Evolutionary conservation across 139 green algal genomes (phyloP), one percentile per base, ranked within the genome.

Genomic region (Choricystis sp.): DNA sequence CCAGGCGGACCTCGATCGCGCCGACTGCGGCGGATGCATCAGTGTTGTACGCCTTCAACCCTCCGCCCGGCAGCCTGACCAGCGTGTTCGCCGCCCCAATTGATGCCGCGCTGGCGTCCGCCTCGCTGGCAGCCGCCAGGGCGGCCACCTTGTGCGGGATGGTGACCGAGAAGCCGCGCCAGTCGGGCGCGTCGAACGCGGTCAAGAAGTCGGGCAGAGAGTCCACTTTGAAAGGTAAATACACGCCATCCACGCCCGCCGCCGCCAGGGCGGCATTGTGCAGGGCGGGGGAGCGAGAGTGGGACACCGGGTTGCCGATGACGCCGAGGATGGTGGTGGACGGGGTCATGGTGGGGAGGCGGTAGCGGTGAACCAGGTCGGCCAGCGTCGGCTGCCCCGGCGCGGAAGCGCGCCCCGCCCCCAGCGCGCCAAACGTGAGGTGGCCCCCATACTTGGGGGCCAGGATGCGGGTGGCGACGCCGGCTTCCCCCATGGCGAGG

Each of bases 11-110:
- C 79, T 96, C 91, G 27, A 98, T 93, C 9, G 91, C 89, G 0
- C 55, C 66, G 29, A 97, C 92, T 19, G 92, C 92, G 0, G 92
- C 92, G 0, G 61, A 58, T 80, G 82, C 96, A 74, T 98, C 92
- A 1, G 92, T 98, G 81, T 98, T 98, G 82, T 89, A 93, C 0
- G 76, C 91, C 52, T 83, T 85, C 25, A 89, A 85, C 0, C 27
- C 69, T 26, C 81, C 84, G 52, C 86, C 79, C 3, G 63, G n/a
- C 63, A 81, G 72, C 2, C 85, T 72, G 26, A 98, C 78, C 4
- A 98, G 74, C 21, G 92, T 98, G 81, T 98, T 98, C 56, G 86
- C 83, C 2, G 92, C 92, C 21, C 92, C 92, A 29, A 98, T 96
- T 28, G 81, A 67, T 3, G 59, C 56, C 0, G 89, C 87, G 19